A percentile compares a stretch with the other conserved stretches of the same genome.
phyloP scores from a whole-genome alignment of 768 basidiomycete species.

The Melanogaster broomeanus region DNA sequence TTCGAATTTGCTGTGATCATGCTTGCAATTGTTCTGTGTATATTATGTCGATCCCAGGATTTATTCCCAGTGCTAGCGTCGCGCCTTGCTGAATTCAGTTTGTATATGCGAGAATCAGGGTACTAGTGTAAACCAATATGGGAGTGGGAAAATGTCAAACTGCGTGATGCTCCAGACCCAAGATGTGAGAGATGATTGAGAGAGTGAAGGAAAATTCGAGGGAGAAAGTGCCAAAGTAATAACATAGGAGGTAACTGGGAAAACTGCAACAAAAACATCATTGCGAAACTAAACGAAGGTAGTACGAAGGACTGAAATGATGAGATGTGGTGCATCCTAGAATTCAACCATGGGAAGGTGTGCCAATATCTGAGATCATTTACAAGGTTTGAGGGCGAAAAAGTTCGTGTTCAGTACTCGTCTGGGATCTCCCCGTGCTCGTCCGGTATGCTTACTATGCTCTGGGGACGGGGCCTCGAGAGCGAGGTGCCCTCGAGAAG shows the following conservation, averaged over 20 bases:
- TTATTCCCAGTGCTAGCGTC: neutral
- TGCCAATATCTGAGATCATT: conserved; percentile 15
- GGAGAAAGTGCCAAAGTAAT: conserved; percentile 20
- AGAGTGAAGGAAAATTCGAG: conserved; percentile 9
- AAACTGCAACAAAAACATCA: conserved; percentile 23
- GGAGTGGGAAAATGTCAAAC: conserved; percentile 6
- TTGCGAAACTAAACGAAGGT: conserved; percentile 35
- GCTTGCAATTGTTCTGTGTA: conserved; percentile 7
- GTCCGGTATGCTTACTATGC: conserved; percentile 52
- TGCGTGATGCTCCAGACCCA: conserved; percentile 8
- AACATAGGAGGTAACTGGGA: conserved; percentile 13
- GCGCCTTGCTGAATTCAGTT: conserved; percentile 2
- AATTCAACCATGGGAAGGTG: neutral
- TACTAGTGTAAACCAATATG: conserved; percentile 13
- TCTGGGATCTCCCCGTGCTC: conserved; percentile 57
- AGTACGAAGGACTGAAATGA: conserved; percentile 26
- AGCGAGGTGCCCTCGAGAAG: conserved; percentile 51
- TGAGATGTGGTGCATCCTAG: conserved; percentile 10
- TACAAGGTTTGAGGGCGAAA: conserved; percentile 17
- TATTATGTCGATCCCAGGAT: too few species aligned
- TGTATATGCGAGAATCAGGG: conserved; percentile 4
- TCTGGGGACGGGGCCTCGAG: conserved; percentile 42
- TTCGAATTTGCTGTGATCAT: conserved; percentile 1
- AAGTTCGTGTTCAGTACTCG: conserved; percentile 42
- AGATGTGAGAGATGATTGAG: neutral